phyloP scores from a whole-genome alignment of 371 early-diverging fungal genomes.

The Mucor piriformis region DNA sequence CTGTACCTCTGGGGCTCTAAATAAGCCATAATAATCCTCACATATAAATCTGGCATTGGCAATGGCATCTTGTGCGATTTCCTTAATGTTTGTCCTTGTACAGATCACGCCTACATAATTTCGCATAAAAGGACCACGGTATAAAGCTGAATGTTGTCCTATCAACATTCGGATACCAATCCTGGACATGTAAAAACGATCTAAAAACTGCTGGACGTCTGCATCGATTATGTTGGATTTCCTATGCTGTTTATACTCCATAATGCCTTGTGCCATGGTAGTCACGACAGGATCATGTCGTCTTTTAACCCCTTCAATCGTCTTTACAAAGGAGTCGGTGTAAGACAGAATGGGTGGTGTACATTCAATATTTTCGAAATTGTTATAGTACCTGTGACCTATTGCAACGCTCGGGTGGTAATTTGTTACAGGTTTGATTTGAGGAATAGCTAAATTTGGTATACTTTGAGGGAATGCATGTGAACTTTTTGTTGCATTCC shows the following conservation, averaged over 20 bases:
- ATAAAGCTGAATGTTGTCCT: slow-evolving; percentile 82
- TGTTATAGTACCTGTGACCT: slow-evolving; percentile 59
- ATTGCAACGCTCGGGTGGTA: slow-evolving; percentile 27
- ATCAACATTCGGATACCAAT: slow-evolving; percentile 96
- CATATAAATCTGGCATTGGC: slow-evolving; percentile 94
- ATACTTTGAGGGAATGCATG: slow-evolving; percentile 55
- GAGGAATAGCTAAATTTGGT: slow-evolving; percentile 56
- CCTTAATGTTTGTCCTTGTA: slow-evolving; percentile 82
- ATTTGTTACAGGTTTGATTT: slow-evolving; percentile 9
- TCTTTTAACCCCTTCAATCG: slow-evolving; percentile 89
- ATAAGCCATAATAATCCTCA: slow-evolving; percentile 91
- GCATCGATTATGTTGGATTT: slow-evolving; percentile 67
- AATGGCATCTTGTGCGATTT: slow-evolving; percentile 87
- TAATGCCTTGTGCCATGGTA: slow-evolving; percentile 92
- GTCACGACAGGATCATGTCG: slow-evolving; percentile 95
- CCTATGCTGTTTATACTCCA: slow-evolving; percentile 84
- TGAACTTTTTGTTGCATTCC: slow-evolving; percentile 22
- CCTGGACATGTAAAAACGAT: slow-evolving; percentile 96
- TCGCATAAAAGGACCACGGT: slow-evolving; percentile 60
- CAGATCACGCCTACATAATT: slow-evolving; percentile 97
- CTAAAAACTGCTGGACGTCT: slow-evolving; percentile 90
- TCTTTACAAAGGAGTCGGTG: slow-evolving; percentile 80
- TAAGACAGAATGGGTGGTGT: slow-evolving; percentile 76
- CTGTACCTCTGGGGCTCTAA: slow-evolving; percentile 83
- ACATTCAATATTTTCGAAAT: slow-evolving; percentile 60